Evolutionary conservation across 768 basidiomycete genomes (phyloP), one percentile per base, ranked within the genome.

Genomic region (Rhodotorula sphaerocarpa): DNA sequence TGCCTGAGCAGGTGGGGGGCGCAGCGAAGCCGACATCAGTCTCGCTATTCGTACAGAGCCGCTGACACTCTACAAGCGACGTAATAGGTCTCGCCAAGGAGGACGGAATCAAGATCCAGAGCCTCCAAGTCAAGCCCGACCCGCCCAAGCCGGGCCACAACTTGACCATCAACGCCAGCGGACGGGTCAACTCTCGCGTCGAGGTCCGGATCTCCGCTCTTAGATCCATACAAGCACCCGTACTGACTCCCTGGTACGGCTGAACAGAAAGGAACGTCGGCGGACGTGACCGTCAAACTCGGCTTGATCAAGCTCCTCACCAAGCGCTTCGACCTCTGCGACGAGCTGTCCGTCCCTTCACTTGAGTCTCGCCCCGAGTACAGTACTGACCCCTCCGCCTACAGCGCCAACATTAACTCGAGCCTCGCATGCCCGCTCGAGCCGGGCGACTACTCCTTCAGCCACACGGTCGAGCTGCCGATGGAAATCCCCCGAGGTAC

Each of bases 221-320:
- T 16, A 39, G 36, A 39, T 39, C 36, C 36, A 25, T 18, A 30
- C 16, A 12, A 6, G 6, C 43, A 14, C 23, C 44, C 31, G 56
- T n/a, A n/a, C n/a, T n/a, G n/a, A n/a, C n/a, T n/a, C n/a, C n/a
- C n/a, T n/a, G n/a, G n/a, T n/a, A n/a, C 42, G 42, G 2, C 12
- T 16, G 10, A n/a, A 23, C 67, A 96, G 92, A 85, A 91, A 7
- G 95, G 95, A 9, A 87, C 93, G 43, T 87, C 82, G 70, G 93
- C 86, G 12, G 84, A 92, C 69, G 90, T 99, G 7, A 76, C 77
- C 2, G 93, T 99, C 59, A 97, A 96, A 75, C 79, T 97, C n/a
- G 95, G 95, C 30, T 77, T 89, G 33, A 82, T 99, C 73, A 95
- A 89, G 78, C 74, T 97, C n/a, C 77, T 97, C 36, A 75, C 79